These are phyloP conservation scores for Teratosphaeria zuluensis DNA, from an alignment of 2,329 filamentous ascomycete species.

Conservation along the genomic window DNA sequence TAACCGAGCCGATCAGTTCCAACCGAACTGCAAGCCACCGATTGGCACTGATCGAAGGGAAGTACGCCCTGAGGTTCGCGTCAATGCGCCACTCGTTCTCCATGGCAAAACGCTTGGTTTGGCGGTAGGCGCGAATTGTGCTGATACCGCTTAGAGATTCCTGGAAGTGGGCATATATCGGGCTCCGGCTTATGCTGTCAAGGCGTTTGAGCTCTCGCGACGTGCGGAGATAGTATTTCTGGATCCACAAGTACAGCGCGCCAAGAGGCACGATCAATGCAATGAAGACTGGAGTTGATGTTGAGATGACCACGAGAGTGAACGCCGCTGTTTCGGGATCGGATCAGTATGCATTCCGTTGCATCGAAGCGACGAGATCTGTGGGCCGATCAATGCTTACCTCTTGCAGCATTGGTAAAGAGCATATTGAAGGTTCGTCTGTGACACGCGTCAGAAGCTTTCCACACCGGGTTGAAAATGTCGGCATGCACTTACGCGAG, in stretches of 20 bases:
- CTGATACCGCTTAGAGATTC: constrained; percentile 89
- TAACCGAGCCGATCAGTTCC: constrained; percentile 88
- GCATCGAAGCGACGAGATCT: neutral
- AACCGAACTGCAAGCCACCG: constrained; percentile 91
- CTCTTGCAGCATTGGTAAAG: constrained; percentile 40
- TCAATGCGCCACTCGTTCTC: constrained; percentile 98
- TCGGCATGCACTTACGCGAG: constrained; percentile 50
- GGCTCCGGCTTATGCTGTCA: constrained; percentile 89
- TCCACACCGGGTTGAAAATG: constrained; percentile 2
- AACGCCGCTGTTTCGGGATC: constrained; percentile 45
- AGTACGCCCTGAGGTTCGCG: constrained; percentile 87
- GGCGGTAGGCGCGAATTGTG: constrained; percentile 89
- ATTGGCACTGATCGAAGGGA: constrained; percentile 81
- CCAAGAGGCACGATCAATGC: constrained; percentile 71
- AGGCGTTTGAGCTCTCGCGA: constrained; percentile 93
- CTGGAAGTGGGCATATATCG: constrained; percentile 97
- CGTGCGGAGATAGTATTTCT: constrained; percentile 92
- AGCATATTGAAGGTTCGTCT: constrained; percentile 91
- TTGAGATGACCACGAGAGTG: constrained; percentile 76
- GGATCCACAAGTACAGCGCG: constrained; percentile 80
- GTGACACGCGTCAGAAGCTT: constrained; percentile 19
- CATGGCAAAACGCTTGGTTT: constrained; percentile 74
- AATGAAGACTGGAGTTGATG: constrained; percentile 70
- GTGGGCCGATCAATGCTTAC: constrained; percentile 23
- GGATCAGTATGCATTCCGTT: neutral